These are phyloP conservation scores for Moesziomyces sp. DNA, from an alignment of 1,284 basidiomycete species.

Conservation along the genomic window DNA sequence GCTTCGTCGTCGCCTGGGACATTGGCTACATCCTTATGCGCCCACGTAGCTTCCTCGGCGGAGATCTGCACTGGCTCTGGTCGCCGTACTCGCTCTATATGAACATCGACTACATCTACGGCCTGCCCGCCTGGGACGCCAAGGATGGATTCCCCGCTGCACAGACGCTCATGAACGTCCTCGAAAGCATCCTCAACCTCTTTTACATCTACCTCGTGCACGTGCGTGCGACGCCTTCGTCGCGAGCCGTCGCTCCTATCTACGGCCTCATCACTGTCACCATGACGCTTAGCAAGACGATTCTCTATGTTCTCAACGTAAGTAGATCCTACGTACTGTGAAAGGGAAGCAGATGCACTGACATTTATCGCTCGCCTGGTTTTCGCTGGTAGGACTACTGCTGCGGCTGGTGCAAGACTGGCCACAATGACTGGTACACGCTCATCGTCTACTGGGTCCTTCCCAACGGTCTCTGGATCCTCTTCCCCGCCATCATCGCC, in stretches of 20 bases:
- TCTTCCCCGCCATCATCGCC: slow-evolving; percentile 76
- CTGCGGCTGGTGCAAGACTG: slow-evolving; percentile 74
- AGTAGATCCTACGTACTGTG: background rate
- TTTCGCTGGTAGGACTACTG: slow-evolving; percentile 63
- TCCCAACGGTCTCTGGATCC: slow-evolving; percentile 82
- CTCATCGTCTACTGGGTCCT: slow-evolving; percentile 77
- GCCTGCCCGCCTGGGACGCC: slow-evolving; percentile 74
- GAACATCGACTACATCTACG: slow-evolving; percentile 81
- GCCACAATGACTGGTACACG: slow-evolving; percentile 76
- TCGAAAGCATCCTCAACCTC: slow-evolving; percentile 80
- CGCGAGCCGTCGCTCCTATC: slow-evolving; percentile 74
- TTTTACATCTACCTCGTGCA: slow-evolving; percentile 80
- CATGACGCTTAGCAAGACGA: slow-evolving; percentile 86
- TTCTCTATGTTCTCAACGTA: slow-evolving; percentile 72
- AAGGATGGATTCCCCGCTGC: slow-evolving; percentile 86
- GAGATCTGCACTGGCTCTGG: slow-evolving; percentile 56
- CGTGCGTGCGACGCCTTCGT: slow-evolving; percentile 68
- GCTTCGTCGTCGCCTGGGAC: slow-evolving; percentile 53
- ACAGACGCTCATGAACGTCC: slow-evolving; percentile 81
- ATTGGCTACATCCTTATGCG: slow-evolving; percentile 55
- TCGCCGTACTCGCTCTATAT: slow-evolving; percentile 73
- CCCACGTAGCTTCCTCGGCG: slow-evolving; percentile 69
- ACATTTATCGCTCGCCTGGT: background rate
- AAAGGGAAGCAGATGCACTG: background rate
- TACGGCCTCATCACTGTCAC: slow-evolving; percentile 78